Evolutionary conservation across 495 filamentous ascomycete species (phyloP).

Genomic region (Corynascus novoguineensis): DNA sequence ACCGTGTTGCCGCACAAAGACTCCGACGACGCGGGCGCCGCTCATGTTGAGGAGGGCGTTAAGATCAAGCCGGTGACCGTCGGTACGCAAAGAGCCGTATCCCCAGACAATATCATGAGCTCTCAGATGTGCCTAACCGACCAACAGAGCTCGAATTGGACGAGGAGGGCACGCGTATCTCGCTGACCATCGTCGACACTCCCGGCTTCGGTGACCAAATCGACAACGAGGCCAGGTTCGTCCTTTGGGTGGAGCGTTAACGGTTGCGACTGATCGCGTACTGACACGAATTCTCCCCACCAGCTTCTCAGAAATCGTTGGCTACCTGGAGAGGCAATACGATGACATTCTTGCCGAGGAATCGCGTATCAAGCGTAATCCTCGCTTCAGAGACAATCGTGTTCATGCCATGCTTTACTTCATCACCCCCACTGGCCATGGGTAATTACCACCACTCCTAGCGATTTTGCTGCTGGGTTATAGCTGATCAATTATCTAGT

Average conservation of each 20-base stretch:
- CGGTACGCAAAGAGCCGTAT: conserved; percentile 53
- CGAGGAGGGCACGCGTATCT: conserved; percentile 97
- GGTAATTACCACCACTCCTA: conserved; percentile 60
- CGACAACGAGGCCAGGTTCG: conserved; percentile 93
- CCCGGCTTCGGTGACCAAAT: conserved; percentile 98
- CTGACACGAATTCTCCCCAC: conserved; percentile 2
- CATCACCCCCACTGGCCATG: conserved; percentile 96
- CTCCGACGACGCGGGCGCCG: conserved; percentile 77
- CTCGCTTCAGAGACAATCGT: conserved; percentile 96
- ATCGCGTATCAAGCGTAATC: conserved; percentile 99
- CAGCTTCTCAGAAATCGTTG: conserved; percentile 95
- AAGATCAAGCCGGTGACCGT: conserved; percentile 98
- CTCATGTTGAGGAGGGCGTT: conserved; percentile 93
- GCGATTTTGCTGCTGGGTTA: neutral
- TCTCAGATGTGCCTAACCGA: conserved; percentile 16
- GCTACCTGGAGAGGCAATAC: conserved; percentile 97
- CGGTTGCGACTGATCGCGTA: conserved; percentile 62
- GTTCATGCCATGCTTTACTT: conserved; percentile 98
- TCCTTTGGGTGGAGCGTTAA: too few relatives aligned
- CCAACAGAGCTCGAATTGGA: conserved; percentile 84
- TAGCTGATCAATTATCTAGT: conserved; percentile 43
- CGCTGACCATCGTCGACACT: conserved; percentile 95
- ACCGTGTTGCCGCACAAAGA: conserved; percentile 83
- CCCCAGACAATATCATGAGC: neutral
- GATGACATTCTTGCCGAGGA: conserved; percentile 98